Evolutionary conservation across 148 eudicot species (phyloP), one percentile per base, ranked within the genome.

Genomic region (Pouteria glomerata): DNA sequence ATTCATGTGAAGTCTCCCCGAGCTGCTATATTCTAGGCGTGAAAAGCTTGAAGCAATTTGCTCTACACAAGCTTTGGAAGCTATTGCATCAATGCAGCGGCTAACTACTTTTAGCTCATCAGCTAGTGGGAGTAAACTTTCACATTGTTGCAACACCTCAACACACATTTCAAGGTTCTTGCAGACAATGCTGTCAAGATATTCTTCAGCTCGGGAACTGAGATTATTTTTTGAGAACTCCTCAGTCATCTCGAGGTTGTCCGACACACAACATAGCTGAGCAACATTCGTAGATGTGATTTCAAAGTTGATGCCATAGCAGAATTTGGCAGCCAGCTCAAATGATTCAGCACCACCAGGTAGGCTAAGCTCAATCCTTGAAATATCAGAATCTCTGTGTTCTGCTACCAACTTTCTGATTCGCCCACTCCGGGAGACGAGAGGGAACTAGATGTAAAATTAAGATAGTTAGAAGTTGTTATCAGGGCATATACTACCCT

Each of bases 11-110:
- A 93, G 96, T 76, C 98, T 81, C 12, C 98, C 98, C 1, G 98
- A 93, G 76, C 94, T 88, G 76, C 97, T 93, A 44, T 90, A 93
- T 63, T 93, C 98, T 60, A 93, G 71, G 63, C 96, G 86, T 1
- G 98, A 93, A 73, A 93, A 93, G 69, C 98, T 93, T 11, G 97
- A 90, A 66, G 98, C 97, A 35, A 93, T 93, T 57, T 93, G 98
- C 81, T 93, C 98, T 0, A 84, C 85, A 56, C 94, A 88, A 27
- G 98, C 84, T 74, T 88, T 93, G 39, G 98, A 93, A 57, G 96
- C 96, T 80, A 93, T 88, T 8, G 90, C 77, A 63, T 93, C 98
- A 11, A 90, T 80, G 74, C 92, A 93, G 33, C 87, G 81, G 41
- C 74, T 51, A 14, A 90, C 92, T 42, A 93, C 74, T 63, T 81